Evolutionary conservation across 1,284 basidiomycete species (phyloP).

Genomic region (Golubevia sp.): DNA sequence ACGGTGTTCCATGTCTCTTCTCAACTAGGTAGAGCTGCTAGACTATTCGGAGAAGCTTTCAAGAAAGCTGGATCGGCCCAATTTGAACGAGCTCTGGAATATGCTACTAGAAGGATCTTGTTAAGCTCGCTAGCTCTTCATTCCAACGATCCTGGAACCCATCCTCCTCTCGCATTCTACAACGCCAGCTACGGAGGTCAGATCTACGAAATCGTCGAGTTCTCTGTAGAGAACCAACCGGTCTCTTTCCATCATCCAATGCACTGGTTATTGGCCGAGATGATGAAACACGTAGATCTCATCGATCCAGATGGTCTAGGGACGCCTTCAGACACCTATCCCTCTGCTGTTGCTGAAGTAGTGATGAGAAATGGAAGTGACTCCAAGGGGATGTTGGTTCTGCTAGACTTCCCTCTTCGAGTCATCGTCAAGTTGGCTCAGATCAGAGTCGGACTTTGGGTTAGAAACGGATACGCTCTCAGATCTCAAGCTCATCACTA

Average conservation of each 20-base stretch:
- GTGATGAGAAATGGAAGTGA: conserved; percentile 21
- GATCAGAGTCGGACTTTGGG: conserved; percentile 93
- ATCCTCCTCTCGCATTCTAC: background rate
- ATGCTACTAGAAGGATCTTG: background rate
- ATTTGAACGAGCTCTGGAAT: background rate
- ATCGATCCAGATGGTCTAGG: background rate
- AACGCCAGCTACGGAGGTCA: no score
- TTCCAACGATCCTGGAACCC: background rate
- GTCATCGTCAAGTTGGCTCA: conserved; percentile 73
- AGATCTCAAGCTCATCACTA: conserved; percentile 96
- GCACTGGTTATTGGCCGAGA: conserved; percentile 87
- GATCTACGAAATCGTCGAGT: no score
- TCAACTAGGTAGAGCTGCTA: conserved; percentile 45
- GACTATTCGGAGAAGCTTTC: conserved; percentile 52
- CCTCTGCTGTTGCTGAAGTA: conserved; percentile 8
- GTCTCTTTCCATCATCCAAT: conserved; percentile 89
- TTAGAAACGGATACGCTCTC: conserved; percentile 93
- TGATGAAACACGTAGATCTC: conserved; percentile 69
- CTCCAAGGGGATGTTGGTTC: conserved; percentile 29
- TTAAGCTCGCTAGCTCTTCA: background rate
- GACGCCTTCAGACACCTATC: background rate
- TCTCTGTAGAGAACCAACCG: background rate
- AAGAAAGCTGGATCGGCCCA: background rate
- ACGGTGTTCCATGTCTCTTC: conserved; percentile 53
- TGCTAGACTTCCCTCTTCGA: conserved; percentile 50